These are phyloP conservation scores for Xylaria cubensis DNA, from an alignment of 495 filamentous ascomycete species.

Conservation along the genomic window DNA sequence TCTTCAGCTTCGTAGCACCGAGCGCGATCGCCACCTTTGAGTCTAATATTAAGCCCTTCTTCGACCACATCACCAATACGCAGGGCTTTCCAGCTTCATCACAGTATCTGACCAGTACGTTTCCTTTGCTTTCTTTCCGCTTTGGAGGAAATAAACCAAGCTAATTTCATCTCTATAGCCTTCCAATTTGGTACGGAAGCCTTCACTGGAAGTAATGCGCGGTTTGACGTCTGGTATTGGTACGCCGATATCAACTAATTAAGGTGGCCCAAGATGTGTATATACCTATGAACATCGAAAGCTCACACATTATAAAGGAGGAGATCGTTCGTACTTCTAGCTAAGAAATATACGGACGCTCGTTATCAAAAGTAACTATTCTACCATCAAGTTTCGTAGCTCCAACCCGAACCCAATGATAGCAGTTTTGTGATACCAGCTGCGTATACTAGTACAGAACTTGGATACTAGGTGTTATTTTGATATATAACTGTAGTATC, in stretches of 20 bases:
- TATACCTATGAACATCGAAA: not conserved
- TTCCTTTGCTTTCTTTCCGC: not conserved
- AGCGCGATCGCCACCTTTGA: constrained; percentile 54
- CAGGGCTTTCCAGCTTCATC: constrained; percentile 56
- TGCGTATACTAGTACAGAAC: not conserved
- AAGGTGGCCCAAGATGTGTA: not conserved
- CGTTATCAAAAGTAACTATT: not conserved
- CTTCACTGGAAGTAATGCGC: constrained; percentile 21
- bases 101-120: constrained; percentile 58
- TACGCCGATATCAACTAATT: constrained; percentile 26
- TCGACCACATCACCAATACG: constrained; percentile 59
- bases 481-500: not conserved
- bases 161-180: constrained; percentile 7
- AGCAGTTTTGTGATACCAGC: not conserved
- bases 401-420: not conserved
- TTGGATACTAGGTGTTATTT: not conserved
- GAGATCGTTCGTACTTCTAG: not conserved
- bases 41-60: constrained; percentile 62
- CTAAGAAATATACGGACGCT: not conserved
- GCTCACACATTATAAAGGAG: not conserved
- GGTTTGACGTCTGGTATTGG: constrained; percentile 20
- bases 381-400: not conserved
- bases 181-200: constrained; percentile 20
- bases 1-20: constrained; percentile 66
- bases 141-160: not conserved